Percentiles rank a stretch among this genome's conserved stretches.
Conservation (phyloP, 768 basidiomycete species). For the Tricholoma furcatifolium region DNA sequence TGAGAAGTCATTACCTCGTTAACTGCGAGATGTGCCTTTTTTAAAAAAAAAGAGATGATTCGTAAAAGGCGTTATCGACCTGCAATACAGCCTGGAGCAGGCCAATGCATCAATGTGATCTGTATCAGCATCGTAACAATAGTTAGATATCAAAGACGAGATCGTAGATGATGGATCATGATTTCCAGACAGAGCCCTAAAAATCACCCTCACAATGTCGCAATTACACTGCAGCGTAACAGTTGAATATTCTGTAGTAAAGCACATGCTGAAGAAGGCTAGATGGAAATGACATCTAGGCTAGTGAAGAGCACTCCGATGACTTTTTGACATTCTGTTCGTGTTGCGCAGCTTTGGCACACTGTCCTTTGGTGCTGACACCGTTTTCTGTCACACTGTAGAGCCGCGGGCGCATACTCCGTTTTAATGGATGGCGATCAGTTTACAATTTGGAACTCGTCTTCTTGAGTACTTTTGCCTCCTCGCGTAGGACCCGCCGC, state of each 20-base stretch:
- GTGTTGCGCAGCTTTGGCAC: too few relatives aligned
- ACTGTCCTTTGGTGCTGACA: too few relatives aligned
- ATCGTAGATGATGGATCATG: background rate
- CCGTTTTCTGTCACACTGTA: too few relatives aligned
- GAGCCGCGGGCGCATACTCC: too few relatives aligned
- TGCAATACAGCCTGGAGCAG: background rate
- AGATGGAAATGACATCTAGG: too few relatives aligned
- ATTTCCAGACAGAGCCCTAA: background rate
- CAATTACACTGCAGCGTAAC: background rate
- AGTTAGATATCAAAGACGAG: background rate
- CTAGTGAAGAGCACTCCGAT: too few relatives aligned
- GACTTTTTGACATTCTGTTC: too few relatives aligned
- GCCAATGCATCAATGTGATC: background rate
- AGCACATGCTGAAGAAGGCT: background rate
- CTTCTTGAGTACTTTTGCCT: slow-evolving; percentile 30
- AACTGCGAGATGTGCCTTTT: too few relatives aligned
- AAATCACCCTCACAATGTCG: background rate
- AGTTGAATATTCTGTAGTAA: background rate
- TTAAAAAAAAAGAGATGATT: background rate
- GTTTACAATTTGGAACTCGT: slow-evolving; percentile 4
- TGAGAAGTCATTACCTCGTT: too few relatives aligned
- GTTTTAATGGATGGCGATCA: too few relatives aligned
- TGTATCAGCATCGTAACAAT: background rate
- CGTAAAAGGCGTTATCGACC: background rate
- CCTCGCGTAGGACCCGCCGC: slow-evolving; percentile 48